Evolutionary conservation across 2,329 filamentous ascomycete species (phyloP).

Genomic region (Grosmannia penicillata): DNA sequence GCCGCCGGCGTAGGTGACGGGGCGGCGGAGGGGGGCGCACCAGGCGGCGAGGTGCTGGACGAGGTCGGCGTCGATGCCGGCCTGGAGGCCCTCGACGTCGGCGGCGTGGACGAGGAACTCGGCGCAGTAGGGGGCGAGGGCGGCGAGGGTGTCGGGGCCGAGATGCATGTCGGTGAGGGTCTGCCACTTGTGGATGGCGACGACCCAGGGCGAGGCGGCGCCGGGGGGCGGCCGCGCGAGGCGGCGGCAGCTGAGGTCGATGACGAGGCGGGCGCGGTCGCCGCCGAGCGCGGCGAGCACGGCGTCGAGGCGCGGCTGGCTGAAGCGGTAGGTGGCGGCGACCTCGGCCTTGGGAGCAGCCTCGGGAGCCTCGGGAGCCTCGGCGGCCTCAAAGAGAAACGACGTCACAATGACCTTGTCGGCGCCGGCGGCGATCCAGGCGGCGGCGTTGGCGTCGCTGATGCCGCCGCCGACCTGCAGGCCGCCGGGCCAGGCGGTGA

Average conservation of each 20-base stretch:
- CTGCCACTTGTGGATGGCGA: conserved; percentile 99
- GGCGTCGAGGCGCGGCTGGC: conserved; percentile 56
- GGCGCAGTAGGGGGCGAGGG: conserved; percentile 80
- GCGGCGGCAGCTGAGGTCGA: conserved; percentile 82
- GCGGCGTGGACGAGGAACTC: conserved; percentile 97
- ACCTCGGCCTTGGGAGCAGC: too few species aligned
- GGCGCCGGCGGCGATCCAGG: conserved; percentile 80
- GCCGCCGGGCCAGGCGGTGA: conserved; percentile 62
- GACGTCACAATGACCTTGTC: conserved; percentile 96
- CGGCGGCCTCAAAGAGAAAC: conserved; percentile 77
- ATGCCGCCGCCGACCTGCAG: conserved; percentile 94
- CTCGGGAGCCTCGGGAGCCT: too few species aligned
- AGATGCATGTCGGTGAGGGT: conserved; percentile 94
- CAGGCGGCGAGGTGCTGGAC: conserved; percentile 65
- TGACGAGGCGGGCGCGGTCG: conserved; percentile 70
- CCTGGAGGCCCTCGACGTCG: conserved; percentile 87
- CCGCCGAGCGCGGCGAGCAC: conserved; percentile 59
- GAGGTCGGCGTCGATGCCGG: conserved; percentile 76
- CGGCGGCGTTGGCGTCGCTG: conserved; percentile 64
- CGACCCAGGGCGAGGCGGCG: conserved; percentile 48
- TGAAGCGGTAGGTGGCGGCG: conserved; percentile 41
- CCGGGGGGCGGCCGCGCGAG: background rate
- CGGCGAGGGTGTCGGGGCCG: conserved; percentile 55
- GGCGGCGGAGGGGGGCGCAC: conserved; percentile 53
- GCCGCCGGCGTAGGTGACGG: conserved; percentile 94